phyloP scores from a whole-genome alignment of 805 yeast species.

The Saitoella complicata region DNA sequence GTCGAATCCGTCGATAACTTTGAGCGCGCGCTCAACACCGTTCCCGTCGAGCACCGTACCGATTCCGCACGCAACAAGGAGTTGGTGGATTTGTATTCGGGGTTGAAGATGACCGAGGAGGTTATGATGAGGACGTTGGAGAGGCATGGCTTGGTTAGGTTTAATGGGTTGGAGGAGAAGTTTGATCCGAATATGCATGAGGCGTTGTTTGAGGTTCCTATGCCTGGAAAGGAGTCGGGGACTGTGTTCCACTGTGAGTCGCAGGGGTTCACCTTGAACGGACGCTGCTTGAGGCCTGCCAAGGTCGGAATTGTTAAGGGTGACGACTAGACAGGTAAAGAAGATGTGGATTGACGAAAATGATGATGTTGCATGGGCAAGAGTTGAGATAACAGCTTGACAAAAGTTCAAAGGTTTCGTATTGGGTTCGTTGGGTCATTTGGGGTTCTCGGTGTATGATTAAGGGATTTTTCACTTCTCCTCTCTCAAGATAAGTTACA shows the following conservation, averaged over 20 bases:
- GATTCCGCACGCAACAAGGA: conserved; percentile 38
- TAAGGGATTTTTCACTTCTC: no score
- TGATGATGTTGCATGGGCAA: no score
- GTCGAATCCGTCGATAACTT: conserved; percentile 83
- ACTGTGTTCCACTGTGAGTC: conserved; percentile 88
- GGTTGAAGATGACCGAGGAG: conserved; percentile 78
- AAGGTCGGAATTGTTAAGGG: conserved; percentile 85
- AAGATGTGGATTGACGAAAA: not conserved
- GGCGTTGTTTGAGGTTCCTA: conserved; percentile 78
- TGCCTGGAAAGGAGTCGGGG: conserved; percentile 79
- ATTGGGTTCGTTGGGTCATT: no score
- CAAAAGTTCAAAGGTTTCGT: no score
- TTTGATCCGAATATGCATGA: conserved; percentile 89
- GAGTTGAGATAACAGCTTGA: no score
- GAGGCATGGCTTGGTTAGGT: conserved; percentile 64
- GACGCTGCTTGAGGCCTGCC: conserved; percentile 84
- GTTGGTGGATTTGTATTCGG: conserved; percentile 63
- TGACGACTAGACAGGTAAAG: conserved; percentile 17
- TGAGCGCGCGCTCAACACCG: conserved; percentile 68
- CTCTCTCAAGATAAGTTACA: no score
- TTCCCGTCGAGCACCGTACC: conserved; percentile 20
- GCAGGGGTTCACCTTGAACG: conserved; percentile 70
- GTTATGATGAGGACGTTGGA: conserved; percentile 70
- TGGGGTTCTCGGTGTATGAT: no score
- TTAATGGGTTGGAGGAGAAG: conserved; percentile 67